Percentiles rank a stretch among this genome's conserved stretches.
Conservation (phyloP, 306 rosid genomes). For the Cicer bijugum region DNA sequence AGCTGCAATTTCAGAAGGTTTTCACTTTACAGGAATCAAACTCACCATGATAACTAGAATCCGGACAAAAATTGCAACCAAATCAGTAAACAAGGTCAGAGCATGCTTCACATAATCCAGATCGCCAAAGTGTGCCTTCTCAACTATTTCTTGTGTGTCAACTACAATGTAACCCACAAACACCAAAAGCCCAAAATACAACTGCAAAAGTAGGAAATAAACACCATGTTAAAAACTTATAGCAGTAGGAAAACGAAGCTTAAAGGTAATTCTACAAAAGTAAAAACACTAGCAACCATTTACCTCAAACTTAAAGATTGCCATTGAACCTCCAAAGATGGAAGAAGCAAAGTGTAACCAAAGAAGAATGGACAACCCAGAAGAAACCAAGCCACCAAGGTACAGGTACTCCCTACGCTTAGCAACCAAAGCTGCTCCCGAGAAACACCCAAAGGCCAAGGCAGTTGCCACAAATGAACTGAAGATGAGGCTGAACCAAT, state of each 20-base stretch:
- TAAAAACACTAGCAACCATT: neutral
- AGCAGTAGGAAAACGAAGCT: constrained; percentile 18
- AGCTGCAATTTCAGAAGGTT: neutral
- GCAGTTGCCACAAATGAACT: constrained; percentile 91
- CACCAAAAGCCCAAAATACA: constrained; percentile 90
- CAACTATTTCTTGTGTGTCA: constrained; percentile 94
- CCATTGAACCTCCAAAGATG: constrained; percentile 82
- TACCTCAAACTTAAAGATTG: constrained; percentile 92
- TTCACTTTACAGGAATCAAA: neutral
- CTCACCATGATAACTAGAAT: constrained; percentile 81
- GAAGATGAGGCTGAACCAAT: constrained; percentile 64
- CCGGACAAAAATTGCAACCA: constrained; percentile 74
- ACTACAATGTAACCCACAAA: constrained; percentile 86
- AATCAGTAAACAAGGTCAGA: constrained; percentile 85
- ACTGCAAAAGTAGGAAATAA: constrained; percentile 52
- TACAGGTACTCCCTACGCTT: constrained; percentile 92
- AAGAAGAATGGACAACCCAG: constrained; percentile 81
- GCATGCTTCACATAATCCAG: constrained; percentile 92
- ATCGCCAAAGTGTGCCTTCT: constrained; percentile 87
- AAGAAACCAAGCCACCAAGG: constrained; percentile 90
- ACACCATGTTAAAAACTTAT: constrained; percentile 3
- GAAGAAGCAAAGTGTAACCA: constrained; percentile 92
- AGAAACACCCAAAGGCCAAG: constrained; percentile 89
- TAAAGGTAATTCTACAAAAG: neutral
- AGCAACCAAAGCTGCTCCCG: constrained; percentile 92